A percentile compares a stretch with the other conserved stretches of the same genome.
Evolutionary conservation across 2,329 filamentous ascomycete genomes (phyloP).

Genomic region (Neofusicoccum parvum): DNA sequence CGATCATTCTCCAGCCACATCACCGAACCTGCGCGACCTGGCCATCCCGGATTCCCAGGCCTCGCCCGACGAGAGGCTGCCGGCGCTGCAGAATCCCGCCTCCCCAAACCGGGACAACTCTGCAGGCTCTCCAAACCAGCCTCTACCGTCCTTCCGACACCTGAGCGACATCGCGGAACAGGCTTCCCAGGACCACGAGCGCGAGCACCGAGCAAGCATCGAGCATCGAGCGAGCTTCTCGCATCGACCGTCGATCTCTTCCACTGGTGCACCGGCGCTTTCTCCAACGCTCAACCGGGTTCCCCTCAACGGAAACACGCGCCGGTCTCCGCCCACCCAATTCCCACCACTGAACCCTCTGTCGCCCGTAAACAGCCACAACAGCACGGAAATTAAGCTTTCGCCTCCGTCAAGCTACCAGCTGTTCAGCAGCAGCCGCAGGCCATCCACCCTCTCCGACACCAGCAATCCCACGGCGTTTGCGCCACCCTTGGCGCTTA

Average conservation of each 20-base stretch:
- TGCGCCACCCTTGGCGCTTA: slow-evolving; percentile 39
- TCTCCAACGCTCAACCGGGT: slow-evolving; percentile 39
- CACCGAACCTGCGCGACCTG: slow-evolving; percentile 34
- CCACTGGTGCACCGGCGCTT: slow-evolving; percentile 29
- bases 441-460: slow-evolving; percentile 10
- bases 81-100: slow-evolving; percentile 37
- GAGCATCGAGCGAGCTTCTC: slow-evolving; percentile 25
- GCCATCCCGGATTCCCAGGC: slow-evolving; percentile 36
- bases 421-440: slow-evolving; percentile 1
- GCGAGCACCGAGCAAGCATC: slow-evolving; percentile 31
- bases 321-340: slow-evolving; percentile 33
- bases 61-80: slow-evolving; percentile 35
- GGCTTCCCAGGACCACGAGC: slow-evolving; percentile 33
- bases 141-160: slow-evolving; percentile 36
- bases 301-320: slow-evolving; percentile 35
- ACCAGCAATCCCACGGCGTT: slow-evolving; percentile 31
- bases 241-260: slow-evolving; percentile 41
- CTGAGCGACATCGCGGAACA: slow-evolving; percentile 39
- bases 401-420: slow-evolving; percentile 24
- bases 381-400: slow-evolving; percentile 26
- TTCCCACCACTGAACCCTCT: slow-evolving; percentile 35
- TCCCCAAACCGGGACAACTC: slow-evolving; percentile 34
- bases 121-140: slow-evolving; percentile 33
- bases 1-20: slow-evolving; percentile 29
- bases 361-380: slow-evolving; percentile 36